phyloP scores from a whole-genome alignment of 768 basidiomycete species.

The Phaffia tasmanica region DNA sequence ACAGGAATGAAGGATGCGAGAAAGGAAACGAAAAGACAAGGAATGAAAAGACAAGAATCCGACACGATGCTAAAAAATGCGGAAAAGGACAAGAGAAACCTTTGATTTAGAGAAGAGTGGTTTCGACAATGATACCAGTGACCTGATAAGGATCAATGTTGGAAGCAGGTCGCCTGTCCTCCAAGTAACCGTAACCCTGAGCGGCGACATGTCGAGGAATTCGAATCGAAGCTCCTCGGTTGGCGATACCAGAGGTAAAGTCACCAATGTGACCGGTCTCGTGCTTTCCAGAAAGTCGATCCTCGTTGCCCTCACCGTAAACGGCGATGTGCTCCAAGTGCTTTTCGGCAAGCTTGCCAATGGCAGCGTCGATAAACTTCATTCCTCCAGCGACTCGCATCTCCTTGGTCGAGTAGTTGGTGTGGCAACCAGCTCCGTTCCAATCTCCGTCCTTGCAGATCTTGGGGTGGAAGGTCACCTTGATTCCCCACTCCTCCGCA shows the following conservation, averaged over 20 bases:
- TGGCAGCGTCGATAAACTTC: slow-evolving; percentile 80
- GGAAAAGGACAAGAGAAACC: no score
- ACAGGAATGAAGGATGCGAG: no score
- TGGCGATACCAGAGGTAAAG: slow-evolving; percentile 92
- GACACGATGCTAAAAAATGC: not conserved
- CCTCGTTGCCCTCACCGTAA: slow-evolving; percentile 84
- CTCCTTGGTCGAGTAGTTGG: slow-evolving; percentile 87
- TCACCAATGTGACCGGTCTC: slow-evolving; percentile 88
- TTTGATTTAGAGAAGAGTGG: slow-evolving; percentile 18
- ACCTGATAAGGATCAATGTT: slow-evolving; percentile 98
- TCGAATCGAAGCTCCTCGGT: slow-evolving; percentile 94
- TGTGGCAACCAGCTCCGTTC: slow-evolving; percentile 86
- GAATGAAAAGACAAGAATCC: not conserved
- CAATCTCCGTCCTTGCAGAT: slow-evolving; percentile 83
- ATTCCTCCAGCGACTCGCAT: slow-evolving; percentile 94
- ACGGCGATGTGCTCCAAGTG: slow-evolving; percentile 43
- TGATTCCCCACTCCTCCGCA: slow-evolving; percentile 94
- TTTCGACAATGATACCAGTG: slow-evolving; percentile 60
- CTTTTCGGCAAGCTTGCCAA: slow-evolving; percentile 79
- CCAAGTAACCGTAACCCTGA: slow-evolving; percentile 63
- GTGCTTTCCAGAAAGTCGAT: slow-evolving; percentile 88
- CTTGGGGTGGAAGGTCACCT: slow-evolving; percentile 92
- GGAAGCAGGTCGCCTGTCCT: slow-evolving; percentile 56
- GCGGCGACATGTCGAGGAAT: slow-evolving; percentile 86
- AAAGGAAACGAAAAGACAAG: not conserved